Evolutionary conservation across 805 yeast genomes (phyloP).

Genomic region (Yarrowia porcina): DNA sequence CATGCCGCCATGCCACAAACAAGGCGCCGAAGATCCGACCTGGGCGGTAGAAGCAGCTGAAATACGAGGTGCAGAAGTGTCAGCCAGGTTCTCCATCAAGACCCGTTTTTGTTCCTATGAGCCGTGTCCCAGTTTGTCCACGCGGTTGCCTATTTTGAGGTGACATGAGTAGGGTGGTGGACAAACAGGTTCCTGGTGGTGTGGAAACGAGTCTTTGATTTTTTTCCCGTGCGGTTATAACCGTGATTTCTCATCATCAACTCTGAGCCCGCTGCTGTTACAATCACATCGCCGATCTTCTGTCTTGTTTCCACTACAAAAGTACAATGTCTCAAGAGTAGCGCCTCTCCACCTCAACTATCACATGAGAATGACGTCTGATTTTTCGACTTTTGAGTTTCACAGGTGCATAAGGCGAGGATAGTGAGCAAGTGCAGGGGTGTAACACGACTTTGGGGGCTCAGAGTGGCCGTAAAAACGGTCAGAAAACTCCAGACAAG

Average conservation of each 20-base stretch:
- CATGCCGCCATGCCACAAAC: neutral
- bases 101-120: neutral
- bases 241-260: neutral
- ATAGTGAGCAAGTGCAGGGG: neutral
- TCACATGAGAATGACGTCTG: slow-evolving; percentile 24
- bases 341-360: slow-evolving; percentile 20
- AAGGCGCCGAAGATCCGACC: neutral
- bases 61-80: slow-evolving; percentile 8
- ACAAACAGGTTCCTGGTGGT: neutral
- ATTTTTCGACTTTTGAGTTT: slow-evolving; percentile 9
- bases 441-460: too few relatives aligned
- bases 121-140: neutral
- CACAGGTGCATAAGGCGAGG: neutral
- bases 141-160: neutral
- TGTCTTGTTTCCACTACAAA: neutral
- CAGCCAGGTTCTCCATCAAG: too few relatives aligned
- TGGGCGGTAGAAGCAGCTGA: too few relatives aligned
- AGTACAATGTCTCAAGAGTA: neutral
- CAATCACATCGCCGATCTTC: slow-evolving; percentile 11
- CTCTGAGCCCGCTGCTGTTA: too few relatives aligned
- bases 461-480: too few relatives aligned
- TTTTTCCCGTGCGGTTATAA: neutral
- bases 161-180: neutral
- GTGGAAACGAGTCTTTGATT: neutral
- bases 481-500: too few relatives aligned